A percentile compares a stretch with the other conserved stretches of the same genome.
phyloP scores from a whole-genome alignment of 2,329 filamentous ascomycete genomes.

The Bipolaris cookei region DNA sequence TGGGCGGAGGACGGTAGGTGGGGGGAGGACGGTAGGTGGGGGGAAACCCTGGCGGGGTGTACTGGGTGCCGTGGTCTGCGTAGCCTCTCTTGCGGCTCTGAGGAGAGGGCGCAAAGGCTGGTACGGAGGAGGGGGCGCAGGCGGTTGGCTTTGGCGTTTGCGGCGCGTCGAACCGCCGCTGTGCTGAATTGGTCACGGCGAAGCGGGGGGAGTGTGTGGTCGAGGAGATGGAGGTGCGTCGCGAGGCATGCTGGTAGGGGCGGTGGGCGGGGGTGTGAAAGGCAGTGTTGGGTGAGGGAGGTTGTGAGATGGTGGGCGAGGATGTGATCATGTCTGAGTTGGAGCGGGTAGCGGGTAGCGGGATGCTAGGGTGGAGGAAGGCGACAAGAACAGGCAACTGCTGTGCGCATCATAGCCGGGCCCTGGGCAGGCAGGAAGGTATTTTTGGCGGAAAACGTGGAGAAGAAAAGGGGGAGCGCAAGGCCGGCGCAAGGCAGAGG shows the following conservation, averaged over 20 bases:
- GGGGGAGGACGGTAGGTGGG: slow-evolving; percentile 56
- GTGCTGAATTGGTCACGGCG: slow-evolving; percentile 36
- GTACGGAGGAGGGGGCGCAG: slow-evolving; percentile 34
- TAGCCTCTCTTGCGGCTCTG: slow-evolving; percentile 46
- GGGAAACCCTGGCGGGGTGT: slow-evolving; percentile 58
- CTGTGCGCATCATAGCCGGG: slow-evolving; percentile 25
- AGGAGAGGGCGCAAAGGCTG: slow-evolving; percentile 33
- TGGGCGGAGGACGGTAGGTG: slow-evolving; percentile 44
- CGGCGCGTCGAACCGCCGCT: slow-evolving; percentile 39
- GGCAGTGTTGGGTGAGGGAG: slow-evolving; percentile 44
- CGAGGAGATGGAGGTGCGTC: slow-evolving; percentile 40
- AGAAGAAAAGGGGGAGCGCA: slow-evolving; percentile 11
- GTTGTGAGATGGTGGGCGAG: slow-evolving; percentile 48
- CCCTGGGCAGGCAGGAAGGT: slow-evolving; percentile 1
- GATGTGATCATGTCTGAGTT: slow-evolving; percentile 43
- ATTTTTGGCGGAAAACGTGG: slow-evolving; percentile 14
- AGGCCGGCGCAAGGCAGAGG: slow-evolving; percentile 13
- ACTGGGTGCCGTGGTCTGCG: slow-evolving; percentile 61
- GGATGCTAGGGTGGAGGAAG: slow-evolving; percentile 13
- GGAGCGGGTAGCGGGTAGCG: slow-evolving; percentile 6
- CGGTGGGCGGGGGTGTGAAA: slow-evolving; percentile 43
- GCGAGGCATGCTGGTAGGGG: slow-evolving; percentile 41
- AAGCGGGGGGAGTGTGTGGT: slow-evolving; percentile 44
- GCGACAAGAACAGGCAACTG: slow-evolving; percentile 9
- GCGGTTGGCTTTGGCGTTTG: slow-evolving; percentile 28